Percentiles rank a stretch among this genome's conserved stretches.
phyloP scores from a whole-genome alignment of 257 asterid genomes.

The Salvia miltiorrhiza region DNA sequence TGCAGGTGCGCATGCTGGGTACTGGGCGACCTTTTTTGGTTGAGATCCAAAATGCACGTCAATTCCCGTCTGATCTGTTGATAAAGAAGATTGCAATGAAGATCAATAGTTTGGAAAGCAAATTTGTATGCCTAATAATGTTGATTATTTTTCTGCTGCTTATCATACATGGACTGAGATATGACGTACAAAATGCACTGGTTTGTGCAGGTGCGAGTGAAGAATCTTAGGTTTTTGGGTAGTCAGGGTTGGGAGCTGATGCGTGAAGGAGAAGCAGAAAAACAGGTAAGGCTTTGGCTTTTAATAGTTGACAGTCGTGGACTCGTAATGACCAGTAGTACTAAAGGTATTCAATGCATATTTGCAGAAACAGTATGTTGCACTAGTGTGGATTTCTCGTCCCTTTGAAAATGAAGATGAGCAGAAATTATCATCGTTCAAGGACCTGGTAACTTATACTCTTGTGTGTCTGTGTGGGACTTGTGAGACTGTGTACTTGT shows the following conservation, averaged over 20 bases:
- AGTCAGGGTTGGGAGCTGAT: constrained; percentile 86
- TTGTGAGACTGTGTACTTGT: neutral
- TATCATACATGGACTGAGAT: constrained; percentile 12
- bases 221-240: constrained; percentile 70
- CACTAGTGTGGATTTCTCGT: constrained; percentile 90
- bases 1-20: constrained; percentile 93
- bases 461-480: too few species aligned
- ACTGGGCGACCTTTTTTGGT: constrained; percentile 94
- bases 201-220: constrained; percentile 62
- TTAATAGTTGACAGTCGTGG: neutral
- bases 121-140: constrained; percentile 45
- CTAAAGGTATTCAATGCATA: neutral
- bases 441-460: constrained; percentile 59
- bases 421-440: constrained; percentile 43
- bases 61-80: constrained; percentile 53
- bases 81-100: constrained; percentile 70
- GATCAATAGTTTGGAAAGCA: constrained; percentile 66
- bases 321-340: constrained; percentile 5
- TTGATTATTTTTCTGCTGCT: constrained; percentile 5
- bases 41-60: constrained; percentile 85
- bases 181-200: constrained; percentile 14
- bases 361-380: constrained; percentile 85
- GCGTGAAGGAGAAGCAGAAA: constrained; percentile 99
- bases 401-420: constrained; percentile 53
- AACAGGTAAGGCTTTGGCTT: constrained; percentile 55